A percentile compares a stretch with the other conserved stretches of the same genome.
Evolutionary conservation across 164 flowering plant species (phyloP).

Genomic region (Aristolochia contorta): DNA sequence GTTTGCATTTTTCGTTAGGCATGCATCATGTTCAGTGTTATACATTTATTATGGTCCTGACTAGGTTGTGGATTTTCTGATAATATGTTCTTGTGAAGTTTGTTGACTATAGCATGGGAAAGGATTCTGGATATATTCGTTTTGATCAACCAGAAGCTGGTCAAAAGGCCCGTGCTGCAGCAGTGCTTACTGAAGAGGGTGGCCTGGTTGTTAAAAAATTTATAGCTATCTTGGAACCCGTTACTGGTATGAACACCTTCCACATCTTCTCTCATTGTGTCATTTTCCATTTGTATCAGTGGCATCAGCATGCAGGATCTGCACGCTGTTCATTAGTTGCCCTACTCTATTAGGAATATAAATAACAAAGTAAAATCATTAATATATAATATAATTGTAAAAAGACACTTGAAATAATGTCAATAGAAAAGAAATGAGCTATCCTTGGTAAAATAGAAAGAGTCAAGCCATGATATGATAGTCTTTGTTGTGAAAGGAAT

Average conservation of each 20-base stretch:
- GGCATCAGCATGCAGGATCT: too few relatives aligned
- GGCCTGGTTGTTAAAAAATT: slow-evolving; percentile 70
- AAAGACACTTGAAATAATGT: too few relatives aligned
- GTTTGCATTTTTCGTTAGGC: background rate
- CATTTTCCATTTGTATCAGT: too few relatives aligned
- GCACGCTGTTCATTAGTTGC: too few relatives aligned
- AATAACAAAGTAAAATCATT: too few relatives aligned
- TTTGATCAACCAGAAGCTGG: slow-evolving; percentile 74
- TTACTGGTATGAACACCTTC: slow-evolving; percentile 43
- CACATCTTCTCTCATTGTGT: too few relatives aligned
- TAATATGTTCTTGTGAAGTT: slow-evolving; percentile 26
- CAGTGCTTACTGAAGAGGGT: slow-evolving; percentile 61
- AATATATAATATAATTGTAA: too few relatives aligned
- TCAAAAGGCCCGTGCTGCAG: slow-evolving; percentile 93
- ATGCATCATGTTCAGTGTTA: background rate
- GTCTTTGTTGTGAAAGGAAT: background rate
- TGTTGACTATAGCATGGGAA: slow-evolving; percentile 75
- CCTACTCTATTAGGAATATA: too few relatives aligned
- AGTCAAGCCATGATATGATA: background rate
- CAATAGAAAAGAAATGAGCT: background rate
- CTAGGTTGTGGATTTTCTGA: background rate
- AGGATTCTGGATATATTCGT: slow-evolving; percentile 67
- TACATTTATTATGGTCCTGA: background rate
- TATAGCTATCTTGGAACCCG: slow-evolving; percentile 64
- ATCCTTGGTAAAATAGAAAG: background rate